A percentile compares a stretch with the other conserved stretches of the same genome.
Evolutionary conservation across 2,329 filamentous ascomycete species (phyloP).

Genomic region (Sphaerulina vaccinii): DNA sequence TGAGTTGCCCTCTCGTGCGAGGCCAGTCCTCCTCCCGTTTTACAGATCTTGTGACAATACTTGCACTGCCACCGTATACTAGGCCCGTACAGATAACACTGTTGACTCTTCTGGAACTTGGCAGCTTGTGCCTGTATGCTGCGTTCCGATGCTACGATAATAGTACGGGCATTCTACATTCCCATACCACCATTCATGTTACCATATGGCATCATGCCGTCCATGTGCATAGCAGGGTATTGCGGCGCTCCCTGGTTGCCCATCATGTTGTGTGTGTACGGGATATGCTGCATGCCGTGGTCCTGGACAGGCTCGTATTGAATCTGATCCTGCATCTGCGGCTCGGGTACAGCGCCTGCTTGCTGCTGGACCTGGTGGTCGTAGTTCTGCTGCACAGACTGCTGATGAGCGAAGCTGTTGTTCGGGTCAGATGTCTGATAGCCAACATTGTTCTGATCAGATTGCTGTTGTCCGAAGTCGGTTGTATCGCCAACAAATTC

Average conservation of each 20-base stretch:
- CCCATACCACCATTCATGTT: slow-evolving; percentile 29
- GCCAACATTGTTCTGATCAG: slow-evolving; percentile 10
- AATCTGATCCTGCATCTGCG: slow-evolving; percentile 29
- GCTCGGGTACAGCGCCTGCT: slow-evolving; percentile 15
- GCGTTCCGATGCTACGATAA: no score
- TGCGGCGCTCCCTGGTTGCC: slow-evolving; percentile 23
- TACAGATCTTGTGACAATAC: no score
- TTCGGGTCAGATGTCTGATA: slow-evolving; percentile 1
- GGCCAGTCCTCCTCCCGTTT: no score
- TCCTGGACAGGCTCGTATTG: slow-evolving; percentile 32
- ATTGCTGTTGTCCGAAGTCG: slow-evolving; percentile 18
- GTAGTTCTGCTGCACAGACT: slow-evolving; percentile 18
- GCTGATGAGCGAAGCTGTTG: slow-evolving; percentile 11
- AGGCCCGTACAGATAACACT: no score
- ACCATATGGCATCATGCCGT: slow-evolving; percentile 32
- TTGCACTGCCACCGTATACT: no score
- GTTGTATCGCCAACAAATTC: slow-evolving; percentile 27
- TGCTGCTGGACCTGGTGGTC: slow-evolving; percentile 17
- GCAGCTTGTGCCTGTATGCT: no score
- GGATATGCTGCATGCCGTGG: slow-evolving; percentile 23
- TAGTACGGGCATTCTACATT: no score
- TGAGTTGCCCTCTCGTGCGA: no score
- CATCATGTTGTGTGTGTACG: slow-evolving; percentile 27
- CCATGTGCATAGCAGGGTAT: slow-evolving; percentile 30
- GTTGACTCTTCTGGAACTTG: no score